Base-by-base conservation (phyloP, 441 rosid genomes). In the Erodium texanum region DNA sequence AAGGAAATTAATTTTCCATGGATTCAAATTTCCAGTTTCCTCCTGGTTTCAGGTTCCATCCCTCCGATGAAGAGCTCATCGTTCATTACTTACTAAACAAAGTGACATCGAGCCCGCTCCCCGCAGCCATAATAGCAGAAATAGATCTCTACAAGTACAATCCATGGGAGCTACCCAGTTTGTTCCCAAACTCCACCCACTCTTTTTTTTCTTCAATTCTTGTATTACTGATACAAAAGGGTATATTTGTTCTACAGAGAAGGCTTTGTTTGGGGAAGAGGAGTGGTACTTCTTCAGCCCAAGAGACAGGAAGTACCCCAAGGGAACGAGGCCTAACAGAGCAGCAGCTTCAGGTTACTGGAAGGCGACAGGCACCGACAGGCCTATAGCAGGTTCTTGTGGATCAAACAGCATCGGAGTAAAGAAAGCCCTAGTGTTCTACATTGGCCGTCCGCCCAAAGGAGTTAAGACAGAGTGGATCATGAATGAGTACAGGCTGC, bases 1-100 rank as follows among this genome's bases (percentile, higher is more conserved):
- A 48, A n/a, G n/a, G n/a, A n/a, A n/a, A n/a, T n/a, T n/a, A n/a
- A 5, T 36, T 20, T 16, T 27, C 38, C 32, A 76, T 73, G 73
- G 79, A 78, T 66, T 43, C 74, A 20, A 29, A 34, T 14, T 58
- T 78, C 68, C 71, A 71, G 48, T 71, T 82, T 36, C 90, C 90
- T 59, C 86, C 85, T 0, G 88, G 88, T 52, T 86, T 86, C 74
- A 77, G 88, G 75, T 86, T 84, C 65, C 86, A 82, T 74, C 87
- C 90, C 23, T 82, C 90, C 1, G 90, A 81, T 58, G 83, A 84
- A 75, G 90, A 84, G 68, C 86, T 86, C 66, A 81, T 84, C 19
- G 67, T 76, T 20, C 75, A 81, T 76, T 86, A 86, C 83, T 67
- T 84, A 67, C 78, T 61, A 62, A 82, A 84, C 72, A 82, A 81